Evolutionary conservation across 1,139 yeast genomes (phyloP), one percentile per base, ranked within the genome.

Genomic region (Blastobotrys indianensis): DNA sequence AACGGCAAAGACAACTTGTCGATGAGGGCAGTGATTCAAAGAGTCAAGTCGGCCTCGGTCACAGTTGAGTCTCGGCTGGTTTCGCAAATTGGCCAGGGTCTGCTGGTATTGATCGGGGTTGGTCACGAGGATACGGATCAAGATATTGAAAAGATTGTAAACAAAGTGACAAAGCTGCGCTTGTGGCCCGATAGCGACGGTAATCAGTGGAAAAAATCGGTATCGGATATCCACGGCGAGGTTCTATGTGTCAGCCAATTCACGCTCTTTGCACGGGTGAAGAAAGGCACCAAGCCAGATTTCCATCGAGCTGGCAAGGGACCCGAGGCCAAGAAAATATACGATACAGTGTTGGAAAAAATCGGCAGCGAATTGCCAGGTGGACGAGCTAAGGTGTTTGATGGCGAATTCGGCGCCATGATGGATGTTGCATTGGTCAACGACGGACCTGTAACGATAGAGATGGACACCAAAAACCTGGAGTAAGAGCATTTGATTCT

Each of bases 361-460:
- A 50, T 70, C 80, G 61, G 70, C 66, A 41, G 61, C 52, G n/a
- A 79, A 68, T n/a, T 63, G 52, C 62, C 64, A 11, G 52, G 56
- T 2, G 57, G 84, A 33, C 15, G 12, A 13, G 94, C 90, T 0
- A 70, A 59, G n/a, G 69, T 68, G 1, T 77, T 73, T 0, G 96
- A 87, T 58, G 98, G 98, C 1, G 74, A 78, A 47, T 92, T 92
- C 64, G 98, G 97, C 0, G 97, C 94, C 7, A 85, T 90, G 95
- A 92, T 92, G 98, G 95, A 86, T 53, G 96, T 92, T 12, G 74
- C 76, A 1, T 65, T 90, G 47, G 79, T 82, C 13, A 92, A 92
- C 59, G 97, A 90, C 54, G 94, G 94, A 4, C 94, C 92, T 0
- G 86, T 82, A 6, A 83, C 94, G 0, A 77, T 84, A 28, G 74